Percentiles rank a stretch among this genome's conserved stretches.
Conservation (phyloP, 2,329 filamentous ascomycete genomes). For the Pseudopyrenochaeta lycopersici region DNA sequence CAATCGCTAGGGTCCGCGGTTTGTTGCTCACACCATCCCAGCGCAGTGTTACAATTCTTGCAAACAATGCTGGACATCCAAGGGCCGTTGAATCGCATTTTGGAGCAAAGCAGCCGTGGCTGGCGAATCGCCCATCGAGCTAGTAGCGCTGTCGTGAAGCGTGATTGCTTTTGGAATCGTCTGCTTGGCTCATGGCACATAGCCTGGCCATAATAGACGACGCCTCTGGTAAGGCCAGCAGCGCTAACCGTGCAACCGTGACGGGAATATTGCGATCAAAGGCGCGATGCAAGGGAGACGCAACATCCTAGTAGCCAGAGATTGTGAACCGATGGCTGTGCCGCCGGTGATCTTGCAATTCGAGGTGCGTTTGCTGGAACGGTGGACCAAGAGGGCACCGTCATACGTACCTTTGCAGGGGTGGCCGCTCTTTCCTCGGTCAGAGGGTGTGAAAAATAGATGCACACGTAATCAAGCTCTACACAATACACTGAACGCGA, state of each 20-base stretch:
- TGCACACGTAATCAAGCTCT: conserved; percentile 24
- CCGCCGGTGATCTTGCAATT: conserved; percentile 34
- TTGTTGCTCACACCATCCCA: conserved; percentile 23
- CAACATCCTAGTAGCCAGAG: conserved; percentile 29
- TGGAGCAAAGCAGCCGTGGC: too few species aligned
- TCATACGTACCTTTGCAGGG: conserved; percentile 19
- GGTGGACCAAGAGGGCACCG: conserved; percentile 18
- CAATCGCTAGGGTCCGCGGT: conserved; percentile 12
- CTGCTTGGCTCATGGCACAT: conserved; percentile 27
- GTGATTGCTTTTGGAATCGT: conserved; percentile 42
- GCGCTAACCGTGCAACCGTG: conserved; percentile 45
- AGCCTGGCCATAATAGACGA: conserved; percentile 20
- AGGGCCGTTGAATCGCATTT: too few species aligned
- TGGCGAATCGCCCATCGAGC: conserved; percentile 17
- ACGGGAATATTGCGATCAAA: conserved; percentile 29
- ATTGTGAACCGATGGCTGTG: conserved; percentile 30
- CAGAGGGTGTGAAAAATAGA: conserved; percentile 8
- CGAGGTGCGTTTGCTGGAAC: conserved; percentile 13
- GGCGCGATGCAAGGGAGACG: conserved; percentile 38
- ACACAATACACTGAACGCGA: conserved; percentile 10
- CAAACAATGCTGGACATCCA: conserved; percentile 7
- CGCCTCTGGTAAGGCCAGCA: conserved; percentile 28
- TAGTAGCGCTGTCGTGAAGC: conserved; percentile 24
- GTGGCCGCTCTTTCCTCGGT: conserved; percentile 11
- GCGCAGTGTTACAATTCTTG: conserved; percentile 25